Percentiles rank a stretch among this genome's conserved stretches.
Evolutionary conservation across 1,139 yeast genomes (phyloP).

Genomic region (Saccharomyces hybrid): DNA sequence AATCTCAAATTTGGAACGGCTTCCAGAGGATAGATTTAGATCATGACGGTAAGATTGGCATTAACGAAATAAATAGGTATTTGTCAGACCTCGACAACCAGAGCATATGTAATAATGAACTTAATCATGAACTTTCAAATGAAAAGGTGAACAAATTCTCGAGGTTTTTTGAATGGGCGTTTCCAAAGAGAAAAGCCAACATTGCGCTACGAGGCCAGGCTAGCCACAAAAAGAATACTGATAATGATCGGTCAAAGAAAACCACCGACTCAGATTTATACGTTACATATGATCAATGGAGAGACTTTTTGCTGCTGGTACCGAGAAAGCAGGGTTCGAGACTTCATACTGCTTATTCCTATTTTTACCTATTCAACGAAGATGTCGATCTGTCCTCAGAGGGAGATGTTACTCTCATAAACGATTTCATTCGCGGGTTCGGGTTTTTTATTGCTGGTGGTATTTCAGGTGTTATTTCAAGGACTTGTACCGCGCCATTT

Average conservation of each 20-base stretch:
- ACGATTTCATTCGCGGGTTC: constrained; percentile 72
- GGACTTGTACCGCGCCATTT: constrained; percentile 96
- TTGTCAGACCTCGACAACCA: constrained; percentile 35
- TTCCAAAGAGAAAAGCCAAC: constrained; percentile 54
- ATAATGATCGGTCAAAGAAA: constrained; percentile 31
- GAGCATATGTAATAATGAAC: constrained; percentile 2
- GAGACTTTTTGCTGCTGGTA: constrained; percentile 71
- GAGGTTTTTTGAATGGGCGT: constrained; percentile 32
- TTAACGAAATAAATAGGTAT: constrained; percentile 60
- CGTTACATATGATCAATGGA: constrained; percentile 79
- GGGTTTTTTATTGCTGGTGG: constrained; percentile 96
- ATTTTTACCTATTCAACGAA: constrained; percentile 51
- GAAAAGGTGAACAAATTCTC: constrained; percentile 12
- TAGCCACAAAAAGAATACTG: constrained; percentile 36
- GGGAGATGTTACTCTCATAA: constrained; percentile 82
- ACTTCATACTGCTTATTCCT: constrained; percentile 72
- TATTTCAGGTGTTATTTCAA: constrained; percentile 88
- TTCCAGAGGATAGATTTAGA: constrained; percentile 66
- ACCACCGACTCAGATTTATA: constrained; percentile 31
- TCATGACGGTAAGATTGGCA: constrained; percentile 63
- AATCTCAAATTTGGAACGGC: constrained; percentile 61
- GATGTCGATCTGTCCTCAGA: constrained; percentile 73
- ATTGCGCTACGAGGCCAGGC: background rate
- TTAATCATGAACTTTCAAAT: background rate
- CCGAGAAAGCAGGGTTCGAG: constrained; percentile 68